A percentile compares a stretch with the other conserved stretches of the same genome.
phyloP scores from a whole-genome alignment of 2,329 filamentous ascomycete genomes.

The Aspergillus arachidicola region DNA sequence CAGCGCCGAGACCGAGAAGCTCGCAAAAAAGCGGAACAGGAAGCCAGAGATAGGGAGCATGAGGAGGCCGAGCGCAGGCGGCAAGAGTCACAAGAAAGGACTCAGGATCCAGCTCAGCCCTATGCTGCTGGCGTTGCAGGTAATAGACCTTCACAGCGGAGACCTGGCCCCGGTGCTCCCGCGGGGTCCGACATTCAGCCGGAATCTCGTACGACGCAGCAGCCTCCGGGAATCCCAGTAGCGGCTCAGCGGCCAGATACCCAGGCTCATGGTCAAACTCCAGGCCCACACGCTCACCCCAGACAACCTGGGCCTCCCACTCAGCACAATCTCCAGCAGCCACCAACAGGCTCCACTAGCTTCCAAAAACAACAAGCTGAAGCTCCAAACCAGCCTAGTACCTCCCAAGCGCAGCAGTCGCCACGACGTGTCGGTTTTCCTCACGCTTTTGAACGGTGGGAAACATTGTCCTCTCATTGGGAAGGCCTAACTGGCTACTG shows the following conservation, averaged over 20 bases:
- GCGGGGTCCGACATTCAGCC: conserved; percentile 13
- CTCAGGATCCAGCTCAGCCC: conserved; percentile 32
- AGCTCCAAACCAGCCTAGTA: conserved; percentile 27
- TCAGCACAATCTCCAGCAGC: conserved; percentile 29
- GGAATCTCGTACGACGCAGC: conserved; percentile 14
- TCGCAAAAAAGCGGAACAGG: conserved; percentile 67
- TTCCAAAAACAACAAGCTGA: conserved; percentile 29
- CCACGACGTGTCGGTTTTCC: conserved; percentile 72
- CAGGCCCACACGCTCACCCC: conserved; percentile 16
- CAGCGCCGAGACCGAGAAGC: conserved; percentile 78
- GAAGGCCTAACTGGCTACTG: conserved; percentile 96
- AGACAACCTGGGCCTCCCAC: conserved; percentile 20
- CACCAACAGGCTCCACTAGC: conserved; percentile 18
- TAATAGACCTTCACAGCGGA: conserved; percentile 27
- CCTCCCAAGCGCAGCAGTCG: conserved; percentile 37
- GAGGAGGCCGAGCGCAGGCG: conserved; percentile 52
- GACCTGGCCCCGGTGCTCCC: conserved; percentile 14
- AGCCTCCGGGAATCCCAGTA: conserved; percentile 12
- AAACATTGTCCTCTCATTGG: conserved; percentile 95
- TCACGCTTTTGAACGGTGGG: conserved; percentile 97
- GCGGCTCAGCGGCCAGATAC: conserved; percentile 22
- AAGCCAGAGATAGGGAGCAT: conserved; percentile 59
- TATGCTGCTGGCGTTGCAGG: conserved; percentile 50
- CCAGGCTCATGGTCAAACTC: conserved; percentile 15
- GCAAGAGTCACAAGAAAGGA: conserved; percentile 42